phyloP scores from a whole-genome alignment of 805 yeast genomes.

The Barnettozyma wickerhamii region DNA sequence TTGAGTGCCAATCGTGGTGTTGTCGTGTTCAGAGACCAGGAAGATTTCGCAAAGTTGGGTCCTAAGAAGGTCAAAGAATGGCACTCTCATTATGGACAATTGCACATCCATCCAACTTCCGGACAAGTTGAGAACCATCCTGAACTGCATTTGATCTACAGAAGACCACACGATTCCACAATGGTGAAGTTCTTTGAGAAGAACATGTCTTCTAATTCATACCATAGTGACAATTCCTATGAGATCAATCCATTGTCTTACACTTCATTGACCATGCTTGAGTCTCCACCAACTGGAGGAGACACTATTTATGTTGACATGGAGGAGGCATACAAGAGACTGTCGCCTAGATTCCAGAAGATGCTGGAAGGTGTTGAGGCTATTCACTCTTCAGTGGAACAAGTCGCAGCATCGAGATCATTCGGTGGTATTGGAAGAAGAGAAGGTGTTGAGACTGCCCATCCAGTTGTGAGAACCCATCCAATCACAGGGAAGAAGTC shows the following conservation, averaged over 20 bases:
- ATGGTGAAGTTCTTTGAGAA: slow-evolving; percentile 8
- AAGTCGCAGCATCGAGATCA: slow-evolving; percentile 43
- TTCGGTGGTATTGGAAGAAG: slow-evolving; percentile 46
- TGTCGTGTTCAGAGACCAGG: slow-evolving; percentile 57
- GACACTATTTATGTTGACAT: slow-evolving; percentile 54
- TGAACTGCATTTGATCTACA: slow-evolving; percentile 53
- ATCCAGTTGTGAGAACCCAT: slow-evolving; percentile 59
- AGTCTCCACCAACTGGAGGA: slow-evolving; percentile 47
- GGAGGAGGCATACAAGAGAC: slow-evolving; percentile 48
- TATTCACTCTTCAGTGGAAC: slow-evolving; percentile 37
- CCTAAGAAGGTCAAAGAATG: slow-evolving; percentile 42
- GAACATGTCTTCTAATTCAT: slow-evolving; percentile 19
- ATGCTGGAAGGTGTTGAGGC: slow-evolving; percentile 43
- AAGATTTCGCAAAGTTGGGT: slow-evolving; percentile 53
- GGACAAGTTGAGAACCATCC: slow-evolving; percentile 59
- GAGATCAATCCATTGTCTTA: slow-evolving; percentile 55
- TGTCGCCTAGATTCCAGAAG: slow-evolving; percentile 44
- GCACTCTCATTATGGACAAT: slow-evolving; percentile 61
- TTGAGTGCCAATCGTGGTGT: slow-evolving; percentile 64
- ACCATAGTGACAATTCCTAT: slow-evolving; percentile 55
- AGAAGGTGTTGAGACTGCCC: slow-evolving; percentile 26
- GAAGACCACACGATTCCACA: slow-evolving; percentile 11
- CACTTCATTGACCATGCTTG: slow-evolving; percentile 49
- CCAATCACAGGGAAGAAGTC: slow-evolving; percentile 65
- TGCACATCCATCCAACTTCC: slow-evolving; percentile 68